Evolutionary conservation across 345 rosid species (phyloP), one percentile per base, ranked within the genome.

Genomic region (Dimocarpus longan): DNA sequence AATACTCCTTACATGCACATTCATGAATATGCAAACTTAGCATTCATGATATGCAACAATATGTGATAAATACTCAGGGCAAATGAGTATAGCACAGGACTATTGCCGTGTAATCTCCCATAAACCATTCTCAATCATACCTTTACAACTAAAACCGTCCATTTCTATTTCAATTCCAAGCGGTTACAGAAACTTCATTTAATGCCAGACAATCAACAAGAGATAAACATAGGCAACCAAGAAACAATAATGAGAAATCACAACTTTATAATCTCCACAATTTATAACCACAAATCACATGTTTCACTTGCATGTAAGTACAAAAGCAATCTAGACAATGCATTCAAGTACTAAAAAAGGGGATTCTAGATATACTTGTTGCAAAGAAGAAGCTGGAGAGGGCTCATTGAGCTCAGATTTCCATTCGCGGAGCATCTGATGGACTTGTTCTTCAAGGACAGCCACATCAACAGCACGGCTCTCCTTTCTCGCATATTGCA

Each of bases 361-460:
- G 40, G 80, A 64, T 60, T 62, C 50, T n/a, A 28, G 26, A 56
- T 56, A 18, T 85, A 97, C 99, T 82, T 97, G 99, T 84, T 94
- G 99, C 92, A 94, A 77, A 73, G 99, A 97, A 46, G 98, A 89
- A 2, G 98, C 95, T 0, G 99, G 98, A 81, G 99, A 94, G 5
- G 99, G 98, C 82, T 97, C 98, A 48, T 97, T 93, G 81, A 97
- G 99, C 87, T 97, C 99, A 0, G 98, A 77, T 83, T 94, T 97
- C 99, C 99, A 97, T 71, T 97, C 99, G 9, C 98, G 92, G 24
- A 97, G 98, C 99, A 94, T 97, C 93, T 97, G 99, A 83, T 97
- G 98, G 13, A 94, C 98, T 84, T 93, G 99, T 87, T 97, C 99
- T 87, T 93, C 99, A 7, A 97, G 97, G 54, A 97, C 88, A 1